phyloP scores from a whole-genome alignment of 768 basidiomycete genomes.

The Pleurotus cornucopiae region DNA sequence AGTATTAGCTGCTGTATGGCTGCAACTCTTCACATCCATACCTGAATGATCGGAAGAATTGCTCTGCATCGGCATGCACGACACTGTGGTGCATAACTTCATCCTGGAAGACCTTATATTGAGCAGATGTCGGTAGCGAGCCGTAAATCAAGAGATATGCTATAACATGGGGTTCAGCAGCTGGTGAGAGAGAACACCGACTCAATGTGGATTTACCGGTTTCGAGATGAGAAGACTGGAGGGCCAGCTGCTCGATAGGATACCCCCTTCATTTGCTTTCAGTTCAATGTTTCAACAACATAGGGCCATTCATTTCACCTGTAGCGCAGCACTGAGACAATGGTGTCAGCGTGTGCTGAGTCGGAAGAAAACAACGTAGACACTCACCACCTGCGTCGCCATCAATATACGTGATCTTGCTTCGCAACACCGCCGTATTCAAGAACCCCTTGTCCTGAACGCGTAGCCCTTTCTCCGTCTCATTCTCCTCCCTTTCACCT shows the following conservation, averaged over 20 bases:
- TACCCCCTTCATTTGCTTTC: conserved; percentile 56
- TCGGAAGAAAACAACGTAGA: not conserved
- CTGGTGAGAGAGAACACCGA: no score
- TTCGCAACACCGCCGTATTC: conserved; percentile 78
- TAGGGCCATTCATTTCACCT: conserved; percentile 38
- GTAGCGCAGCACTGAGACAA: conserved; percentile 57
- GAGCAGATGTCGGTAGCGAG: conserved; percentile 58
- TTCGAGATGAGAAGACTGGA: conserved; percentile 77
- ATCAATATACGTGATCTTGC: conserved; percentile 87
- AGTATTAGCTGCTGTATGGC: not conserved
- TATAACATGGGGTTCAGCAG: conserved; percentile 7
- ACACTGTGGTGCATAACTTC: conserved; percentile 79
- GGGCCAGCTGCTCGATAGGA: conserved; percentile 88
- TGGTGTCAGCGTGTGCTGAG: not conserved
- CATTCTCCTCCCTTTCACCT: conserved; percentile 74
- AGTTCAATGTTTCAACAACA: not conserved
- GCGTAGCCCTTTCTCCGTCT: conserved; percentile 77
- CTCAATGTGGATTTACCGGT: conserved; percentile 27
- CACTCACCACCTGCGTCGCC: conserved; percentile 74
- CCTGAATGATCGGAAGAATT: conserved; percentile 69
- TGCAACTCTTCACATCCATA: conserved; percentile 16
- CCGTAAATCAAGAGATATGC: conserved; percentile 91
- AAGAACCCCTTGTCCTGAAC: conserved; percentile 78
- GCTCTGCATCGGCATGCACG: conserved; percentile 63
- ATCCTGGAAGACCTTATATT: conserved; percentile 59